Evolutionary conservation across 225 moss, liverwort and hornwort genomes (phyloP), one percentile per base, ranked within the genome.

Genomic region (Sphagnum contortum): DNA sequence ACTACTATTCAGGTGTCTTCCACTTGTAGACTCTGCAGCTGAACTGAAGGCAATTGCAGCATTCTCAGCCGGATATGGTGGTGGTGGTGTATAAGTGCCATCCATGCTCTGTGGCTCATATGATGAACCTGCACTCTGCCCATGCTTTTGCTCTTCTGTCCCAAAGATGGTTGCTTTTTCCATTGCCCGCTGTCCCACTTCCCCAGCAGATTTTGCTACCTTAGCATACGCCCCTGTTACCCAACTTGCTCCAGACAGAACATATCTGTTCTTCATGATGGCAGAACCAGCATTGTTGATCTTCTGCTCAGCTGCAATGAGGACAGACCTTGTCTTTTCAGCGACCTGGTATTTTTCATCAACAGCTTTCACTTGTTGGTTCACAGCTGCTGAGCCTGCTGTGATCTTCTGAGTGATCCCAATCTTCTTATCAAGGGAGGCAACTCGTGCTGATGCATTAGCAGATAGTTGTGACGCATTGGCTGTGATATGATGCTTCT

Each of bases 281-380:
- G 92, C 95, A 55, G 91, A 69, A 59, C 94, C 82, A 13, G 94
- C 94, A 58, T 76, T 82, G 64, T 88, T 95, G 64, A 91, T 84
- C 76, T 87, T 95, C 82, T 95, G 83, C 57, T 95, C 95, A 3
- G 95, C 88, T 14, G 77, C 91, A 62, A 86, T 77, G 12, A 92
- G 77, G 44, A 84, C 92, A 7, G 92, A 76, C 67, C 89, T 84
- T 9, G 95, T 88, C 70, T 90, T 92, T 12, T 88, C 95, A 12
- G 92, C 80, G 48, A 95, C 88, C 57, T 95, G 95, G 64, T 86
- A 95, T 78, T 85, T 95, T 5, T 95, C 88, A 77, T 95, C 95
- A 29, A 95, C 89, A 48, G 84, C 89, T 74, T 78, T 90, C 71
- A 95, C 73, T 64, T 92, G 91, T 83, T 90, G 88, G 66, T 92